Evolutionary conservation across 169 alveolate species (phyloP), one percentile per base, ranked within the genome.

Genomic region (Plasmodium adleri): DNA sequence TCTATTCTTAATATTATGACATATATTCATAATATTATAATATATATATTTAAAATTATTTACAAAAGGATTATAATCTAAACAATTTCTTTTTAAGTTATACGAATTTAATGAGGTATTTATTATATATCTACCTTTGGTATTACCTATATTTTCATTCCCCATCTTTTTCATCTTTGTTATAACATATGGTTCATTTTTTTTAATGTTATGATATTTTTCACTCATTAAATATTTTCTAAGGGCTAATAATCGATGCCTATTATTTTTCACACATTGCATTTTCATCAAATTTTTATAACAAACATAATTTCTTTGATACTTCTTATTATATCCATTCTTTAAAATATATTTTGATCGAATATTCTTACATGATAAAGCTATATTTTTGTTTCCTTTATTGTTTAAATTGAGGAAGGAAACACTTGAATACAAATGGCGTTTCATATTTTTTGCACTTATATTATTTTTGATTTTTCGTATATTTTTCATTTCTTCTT

Each of bases 261-360:
- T 32, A 28, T 2, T 28, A 54, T 17, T 67, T 39, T 80, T 28
- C 39, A 32, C 58, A 12, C 63, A 66, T 52, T 43, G 6, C 13
- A 26, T 70, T 26, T 68, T 66, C 3, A 47, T 47, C 3, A n/a
- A 24, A 67, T 10, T 54, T 20, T 66, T 68, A 32, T 67, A 71
- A 22, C 32, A 13, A 47, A 43, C 28, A 9, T 13, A 56, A 62
- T 32, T 66, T 6, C 64, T 2, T 49, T 20, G n/a, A 43, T 26
- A 9, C 28, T 52, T 68, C 5, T 9, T 9, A n/a, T 20, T 47
- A 15, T 45, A 28, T 22, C 52, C 32, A n/a, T 58, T 80, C 24
- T 80, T 80, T 17, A 56, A 67, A 80, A 67, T 80, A 68, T n/a
- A 32, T 68, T 60, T 80, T 24, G 66, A 60, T 68, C 56, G 9